Conservation (phyloP, 306 rosid species). For the apple (Malus domestica) region DNA sequence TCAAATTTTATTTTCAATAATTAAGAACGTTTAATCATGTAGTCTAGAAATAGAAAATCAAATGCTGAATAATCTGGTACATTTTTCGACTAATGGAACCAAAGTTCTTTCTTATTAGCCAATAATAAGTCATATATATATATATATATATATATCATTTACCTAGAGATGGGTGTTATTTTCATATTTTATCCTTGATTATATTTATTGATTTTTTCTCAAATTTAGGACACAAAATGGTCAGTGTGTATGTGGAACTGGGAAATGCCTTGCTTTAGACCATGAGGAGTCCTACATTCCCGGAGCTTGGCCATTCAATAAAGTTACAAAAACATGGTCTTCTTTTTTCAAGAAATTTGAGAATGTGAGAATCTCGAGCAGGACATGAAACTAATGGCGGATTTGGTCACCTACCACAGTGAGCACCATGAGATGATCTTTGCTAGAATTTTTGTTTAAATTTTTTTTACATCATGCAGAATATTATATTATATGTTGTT, state of each 20-base stretch:
- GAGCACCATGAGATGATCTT: constrained; percentile 24
- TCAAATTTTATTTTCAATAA: background rate
- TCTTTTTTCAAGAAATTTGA: constrained; percentile 15
- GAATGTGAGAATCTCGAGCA: constrained; percentile 94
- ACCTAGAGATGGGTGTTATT: constrained; percentile 8
- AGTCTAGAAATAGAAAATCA: background rate
- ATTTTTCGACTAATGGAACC: background rate
- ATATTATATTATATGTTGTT: background rate
- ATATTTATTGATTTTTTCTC: constrained; percentile 3
- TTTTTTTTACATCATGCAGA: background rate
- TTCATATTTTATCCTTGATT: background rate
- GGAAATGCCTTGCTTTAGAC: constrained; percentile 30
- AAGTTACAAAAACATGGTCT: constrained; percentile 30
- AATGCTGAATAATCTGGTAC: background rate
- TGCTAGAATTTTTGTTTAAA: constrained; percentile 2
- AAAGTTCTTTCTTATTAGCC: background rate
- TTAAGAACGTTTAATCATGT: too few species aligned
- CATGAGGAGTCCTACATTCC: constrained; percentile 59
- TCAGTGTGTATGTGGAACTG: constrained; percentile 16
- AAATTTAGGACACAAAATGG: constrained; percentile 19
- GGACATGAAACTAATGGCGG: constrained; percentile 36
- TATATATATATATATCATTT: background rate
- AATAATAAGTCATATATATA: constrained; percentile 8
- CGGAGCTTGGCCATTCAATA: constrained; percentile 58
- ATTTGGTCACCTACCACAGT: constrained; percentile 76